Conservation (phyloP, 441 rosid genomes). For the Metrosideros polymorpha region DNA sequence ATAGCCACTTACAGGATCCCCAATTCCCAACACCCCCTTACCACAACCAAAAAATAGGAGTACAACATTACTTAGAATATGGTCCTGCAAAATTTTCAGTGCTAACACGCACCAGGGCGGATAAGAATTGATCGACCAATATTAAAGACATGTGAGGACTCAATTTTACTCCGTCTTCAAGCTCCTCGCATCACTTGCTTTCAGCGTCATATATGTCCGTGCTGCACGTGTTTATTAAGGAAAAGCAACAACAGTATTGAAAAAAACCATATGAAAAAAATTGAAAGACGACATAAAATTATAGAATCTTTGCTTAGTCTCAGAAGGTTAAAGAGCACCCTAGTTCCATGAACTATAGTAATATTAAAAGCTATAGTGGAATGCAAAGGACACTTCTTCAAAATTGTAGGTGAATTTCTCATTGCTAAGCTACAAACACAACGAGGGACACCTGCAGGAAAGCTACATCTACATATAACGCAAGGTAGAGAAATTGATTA, state of each 20-base stretch:
- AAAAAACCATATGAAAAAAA: not conserved
- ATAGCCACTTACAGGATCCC: not conserved
- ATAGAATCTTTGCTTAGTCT: not conserved
- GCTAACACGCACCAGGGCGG: not conserved
- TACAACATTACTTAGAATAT: not conserved
- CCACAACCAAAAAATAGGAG: not conserved
- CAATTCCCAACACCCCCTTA: not conserved
- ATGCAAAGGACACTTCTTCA: not conserved
- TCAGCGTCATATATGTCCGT: constrained; percentile 48
- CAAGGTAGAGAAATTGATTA: not conserved
- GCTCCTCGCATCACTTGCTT: constrained; percentile 36
- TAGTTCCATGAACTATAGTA: not conserved
- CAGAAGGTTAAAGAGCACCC: not conserved
- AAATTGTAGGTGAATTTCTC: not conserved
- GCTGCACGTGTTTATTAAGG: constrained; percentile 36
- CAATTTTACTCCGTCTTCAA: not conserved
- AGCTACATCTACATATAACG: not conserved
- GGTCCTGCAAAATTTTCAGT: not conserved
- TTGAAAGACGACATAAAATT: not conserved
- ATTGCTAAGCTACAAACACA: not conserved
- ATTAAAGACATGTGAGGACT: not conserved
- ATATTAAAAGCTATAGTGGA: not conserved
- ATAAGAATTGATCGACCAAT: not conserved
- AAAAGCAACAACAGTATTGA: not conserved
- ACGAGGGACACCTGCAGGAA: not conserved